Evolutionary conservation across 2,329 filamentous ascomycete species (phyloP).

Genomic region (Emydomyces testavorans): DNA sequence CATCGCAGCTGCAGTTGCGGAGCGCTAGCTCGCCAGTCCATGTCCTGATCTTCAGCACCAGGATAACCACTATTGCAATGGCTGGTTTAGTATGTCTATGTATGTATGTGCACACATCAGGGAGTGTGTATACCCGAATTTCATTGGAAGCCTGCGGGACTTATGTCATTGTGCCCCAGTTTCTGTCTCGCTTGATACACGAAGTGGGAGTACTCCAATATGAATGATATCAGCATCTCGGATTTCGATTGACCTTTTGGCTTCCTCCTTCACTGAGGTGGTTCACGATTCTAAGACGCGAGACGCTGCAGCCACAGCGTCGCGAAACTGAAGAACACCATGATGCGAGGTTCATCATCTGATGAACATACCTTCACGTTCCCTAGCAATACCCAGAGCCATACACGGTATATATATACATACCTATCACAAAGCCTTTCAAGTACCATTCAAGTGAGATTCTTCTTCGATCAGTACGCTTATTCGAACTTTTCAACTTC

Average conservation of each 20-base stretch:
- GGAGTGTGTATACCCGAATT: no score
- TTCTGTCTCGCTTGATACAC: not conserved
- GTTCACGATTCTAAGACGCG: no score
- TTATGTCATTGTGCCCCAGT: slow-evolving; percentile 8
- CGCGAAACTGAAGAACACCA: no score
- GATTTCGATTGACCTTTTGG: not conserved
- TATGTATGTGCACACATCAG: no score
- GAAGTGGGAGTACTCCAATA: not conserved
- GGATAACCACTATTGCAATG: not conserved
- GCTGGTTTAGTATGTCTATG: not conserved
- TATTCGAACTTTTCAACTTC: not conserved
- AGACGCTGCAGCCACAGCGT: no score
- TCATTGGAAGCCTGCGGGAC: not conserved
- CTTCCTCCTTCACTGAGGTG: no score
- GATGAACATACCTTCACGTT: not conserved
- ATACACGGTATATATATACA: not conserved
- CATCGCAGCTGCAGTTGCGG: not conserved
- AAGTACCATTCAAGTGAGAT: no score
- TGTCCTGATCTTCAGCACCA: not conserved
- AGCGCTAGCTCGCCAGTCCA: not conserved
- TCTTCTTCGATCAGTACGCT: not conserved
- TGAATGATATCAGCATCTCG: not conserved
- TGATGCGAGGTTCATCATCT: no score
- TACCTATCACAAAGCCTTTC: not conserved
- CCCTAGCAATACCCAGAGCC: not conserved